Evolutionary conservation across 805 yeast species (phyloP).

Genomic region (Candida loeiensis): DNA sequence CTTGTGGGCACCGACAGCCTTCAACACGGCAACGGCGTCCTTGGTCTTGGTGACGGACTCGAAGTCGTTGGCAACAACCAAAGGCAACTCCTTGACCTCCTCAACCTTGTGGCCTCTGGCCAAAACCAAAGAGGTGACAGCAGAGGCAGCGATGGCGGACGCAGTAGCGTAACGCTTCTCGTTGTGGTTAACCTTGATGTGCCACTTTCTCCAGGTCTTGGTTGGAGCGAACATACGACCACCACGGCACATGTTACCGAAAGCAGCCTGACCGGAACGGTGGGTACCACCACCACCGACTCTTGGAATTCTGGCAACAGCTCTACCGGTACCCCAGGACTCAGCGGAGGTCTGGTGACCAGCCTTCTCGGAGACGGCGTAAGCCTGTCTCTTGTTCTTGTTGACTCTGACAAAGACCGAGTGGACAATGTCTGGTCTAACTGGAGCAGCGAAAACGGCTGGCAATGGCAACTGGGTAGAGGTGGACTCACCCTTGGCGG

Average conservation of each 20-base stretch:
- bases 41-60: constrained; percentile 95
- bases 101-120: constrained; percentile 99
- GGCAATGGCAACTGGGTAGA: constrained; percentile 87
- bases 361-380: constrained; percentile 98
- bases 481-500: constrained; percentile 84
- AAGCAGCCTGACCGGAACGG: constrained; percentile 99
- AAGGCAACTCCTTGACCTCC: constrained; percentile 96
- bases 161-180: constrained; percentile 99
- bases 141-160: constrained; percentile 98
- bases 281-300: constrained; percentile 99
- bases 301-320: constrained; percentile 99
- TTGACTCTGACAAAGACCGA: constrained; percentile 96
- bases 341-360: constrained; percentile 99
- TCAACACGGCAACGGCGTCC: constrained; percentile 97
- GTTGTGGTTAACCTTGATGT: constrained; percentile 99
- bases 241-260: constrained; percentile 99
- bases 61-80: constrained; percentile 89
- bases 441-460: constrained; percentile 99
- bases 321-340: constrained; percentile 99
- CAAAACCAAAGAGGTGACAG: constrained; percentile 94
- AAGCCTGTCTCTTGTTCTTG: constrained; percentile 99
- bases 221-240: constrained; percentile 99
- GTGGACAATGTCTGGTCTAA: constrained; percentile 99
- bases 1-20: constrained; percentile 98
- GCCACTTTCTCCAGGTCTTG: constrained; percentile 99